Percentiles rank a stretch among this genome's conserved stretches.
phyloP scores from a whole-genome alignment of 208 protist species.

The Wallacemonas rigidus region DNA sequence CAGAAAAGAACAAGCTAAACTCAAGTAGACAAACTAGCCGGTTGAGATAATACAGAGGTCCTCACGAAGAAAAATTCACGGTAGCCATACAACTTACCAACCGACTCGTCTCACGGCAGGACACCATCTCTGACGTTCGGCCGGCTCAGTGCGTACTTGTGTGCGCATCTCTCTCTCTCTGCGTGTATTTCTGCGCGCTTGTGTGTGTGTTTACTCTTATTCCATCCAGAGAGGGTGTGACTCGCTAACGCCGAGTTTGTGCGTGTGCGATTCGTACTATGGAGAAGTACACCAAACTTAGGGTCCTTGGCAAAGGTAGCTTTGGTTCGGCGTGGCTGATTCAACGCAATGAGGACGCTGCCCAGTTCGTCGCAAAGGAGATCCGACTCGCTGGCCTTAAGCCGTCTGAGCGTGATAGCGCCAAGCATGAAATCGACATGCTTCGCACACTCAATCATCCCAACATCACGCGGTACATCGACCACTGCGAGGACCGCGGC shows the following conservation, averaged over 20 bases:
- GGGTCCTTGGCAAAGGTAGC: conserved; percentile 90
- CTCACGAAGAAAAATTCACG: too few relatives aligned
- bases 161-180: conserved; percentile 1
- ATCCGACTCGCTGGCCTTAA: conserved; percentile 78
- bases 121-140: too few relatives aligned
- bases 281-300: conserved; percentile 87
- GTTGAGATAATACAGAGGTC: too few relatives aligned
- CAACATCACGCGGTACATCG: conserved; percentile 91
- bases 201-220: neutral
- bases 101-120: too few relatives aligned
- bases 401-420: conserved; percentile 75
- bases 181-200: neutral
- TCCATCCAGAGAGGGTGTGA: too few relatives aligned
- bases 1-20: too few relatives aligned
- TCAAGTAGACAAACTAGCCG: too few relatives aligned
- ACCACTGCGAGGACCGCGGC: conserved; percentile 81
- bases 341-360: conserved; percentile 71
- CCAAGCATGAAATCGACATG: conserved; percentile 91
- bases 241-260: neutral
- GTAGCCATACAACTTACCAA: too few relatives aligned
- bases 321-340: conserved; percentile 92
- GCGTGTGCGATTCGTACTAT: conserved; percentile 50
- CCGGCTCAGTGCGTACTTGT: neutral
- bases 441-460: conserved; percentile 85
- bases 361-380: conserved; percentile 91